Base-by-base conservation (phyloP, 805 yeast genomes). In the Candida endomychidarum region DNA sequence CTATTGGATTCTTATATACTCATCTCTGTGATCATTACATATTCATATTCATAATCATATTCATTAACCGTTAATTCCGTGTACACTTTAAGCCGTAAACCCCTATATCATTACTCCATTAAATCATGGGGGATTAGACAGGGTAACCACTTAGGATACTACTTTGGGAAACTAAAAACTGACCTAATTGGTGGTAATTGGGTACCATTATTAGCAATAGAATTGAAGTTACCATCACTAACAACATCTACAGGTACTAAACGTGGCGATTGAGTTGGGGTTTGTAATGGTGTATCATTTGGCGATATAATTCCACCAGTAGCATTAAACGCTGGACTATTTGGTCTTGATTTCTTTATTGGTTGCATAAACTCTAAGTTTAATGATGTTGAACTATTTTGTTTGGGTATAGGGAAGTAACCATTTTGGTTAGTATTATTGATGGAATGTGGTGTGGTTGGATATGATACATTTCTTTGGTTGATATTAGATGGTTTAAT, bases 231-330 rank as follows among this genome's bases (percentile, higher is more conserved):
- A 2, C 37, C 12, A 15, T 43, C 43, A 24, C 35, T 42, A 23
- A 39, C 40, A 2, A 47, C 48, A 4, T 10, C 23, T 2, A 45
- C 43, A 10, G 71, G 61, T 29, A 52, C 57, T 31, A 74, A 48
- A 33, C 60, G 72, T n/a, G 79, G 79, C 34, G 75, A 66, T 40
- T 74, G 78, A 20, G 65, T 50, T 9, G 78, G 78, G 0, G 78
- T 74, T 42, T 70, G 73, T 28, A 73, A 48, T 8, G 79, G 79
- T 5, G 79, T 74, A 10, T 71, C 77, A 37, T 57, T 60, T 33
- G 77, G 67, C 12, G 67, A 52, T n/a, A 56, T 56, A 8, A 61
- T 52, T 37, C 40, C 40, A 15, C 38, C 17, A 40, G 21, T 11
- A 11, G 33, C 26, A 22, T 23, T 22, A 2, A 34, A 20, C 11